These are phyloP conservation scores for Hyaloraphidium curvatum DNA, from an alignment of 192 early-diverging fungal genomes.

Conservation along the genomic window DNA sequence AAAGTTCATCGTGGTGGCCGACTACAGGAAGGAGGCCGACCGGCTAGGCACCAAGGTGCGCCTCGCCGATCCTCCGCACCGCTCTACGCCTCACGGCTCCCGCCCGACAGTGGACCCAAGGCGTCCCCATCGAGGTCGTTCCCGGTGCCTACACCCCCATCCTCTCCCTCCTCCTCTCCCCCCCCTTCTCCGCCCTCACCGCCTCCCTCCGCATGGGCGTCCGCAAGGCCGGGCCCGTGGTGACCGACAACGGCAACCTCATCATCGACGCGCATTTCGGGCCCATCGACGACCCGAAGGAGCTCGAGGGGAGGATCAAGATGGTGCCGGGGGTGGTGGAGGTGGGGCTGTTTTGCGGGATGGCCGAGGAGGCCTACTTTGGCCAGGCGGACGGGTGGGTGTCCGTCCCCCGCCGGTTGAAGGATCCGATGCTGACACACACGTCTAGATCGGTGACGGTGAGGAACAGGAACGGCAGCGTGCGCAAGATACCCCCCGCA, in stretches of 20 bases:
- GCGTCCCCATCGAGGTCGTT: slow-evolving; percentile 78
- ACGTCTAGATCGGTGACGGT: too few species aligned
- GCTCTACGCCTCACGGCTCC: not conserved
- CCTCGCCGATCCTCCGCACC: not conserved
- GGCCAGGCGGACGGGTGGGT: slow-evolving; percentile 54
- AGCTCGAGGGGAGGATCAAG: slow-evolving; percentile 35
- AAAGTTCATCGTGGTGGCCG: slow-evolving; percentile 76
- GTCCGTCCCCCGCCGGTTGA: too few species aligned
- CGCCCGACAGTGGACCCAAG: slow-evolving; percentile 51
- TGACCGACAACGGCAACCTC: slow-evolving; percentile 88
- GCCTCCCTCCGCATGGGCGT: slow-evolving; percentile 65
- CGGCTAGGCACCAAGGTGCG: slow-evolving; percentile 46
- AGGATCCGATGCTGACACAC: too few species aligned
- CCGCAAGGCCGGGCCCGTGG: slow-evolving; percentile 78
- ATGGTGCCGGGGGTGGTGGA: slow-evolving; percentile 75
- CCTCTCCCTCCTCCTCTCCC: too few species aligned
- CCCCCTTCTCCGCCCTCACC: slow-evolving; percentile 21
- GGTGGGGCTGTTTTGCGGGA: slow-evolving; percentile 75
- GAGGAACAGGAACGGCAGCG: too few species aligned
- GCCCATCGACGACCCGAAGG: slow-evolving; percentile 39
- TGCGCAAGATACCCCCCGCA: too few species aligned
- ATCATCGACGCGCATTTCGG: slow-evolving; percentile 73
- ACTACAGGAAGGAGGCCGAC: slow-evolving; percentile 66
- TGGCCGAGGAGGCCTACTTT: slow-evolving; percentile 72
- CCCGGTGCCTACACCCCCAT: too few species aligned